Conservation (phyloP, 495 filamentous ascomycete species). For the Mycothermus thermophilus region DNA sequence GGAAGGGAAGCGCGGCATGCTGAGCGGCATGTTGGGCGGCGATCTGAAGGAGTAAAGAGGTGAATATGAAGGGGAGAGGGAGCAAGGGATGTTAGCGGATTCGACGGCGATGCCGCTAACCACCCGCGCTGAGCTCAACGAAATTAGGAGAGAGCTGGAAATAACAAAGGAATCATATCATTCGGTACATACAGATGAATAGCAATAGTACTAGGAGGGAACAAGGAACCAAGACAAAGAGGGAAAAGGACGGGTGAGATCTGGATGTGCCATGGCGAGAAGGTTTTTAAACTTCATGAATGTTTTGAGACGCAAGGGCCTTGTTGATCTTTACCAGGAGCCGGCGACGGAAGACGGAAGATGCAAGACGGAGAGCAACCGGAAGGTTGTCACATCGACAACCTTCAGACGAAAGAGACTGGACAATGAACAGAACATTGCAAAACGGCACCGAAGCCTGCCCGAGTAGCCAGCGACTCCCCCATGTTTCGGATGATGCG, state of each 20-base stretch:
- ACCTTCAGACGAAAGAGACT: slow-evolving; percentile 5
- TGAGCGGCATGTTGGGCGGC: slow-evolving; percentile 14
- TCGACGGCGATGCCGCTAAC: slow-evolving; percentile 5
- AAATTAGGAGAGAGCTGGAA: neutral
- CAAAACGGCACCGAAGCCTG: slow-evolving; percentile 17
- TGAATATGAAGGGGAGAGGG: too few species aligned
- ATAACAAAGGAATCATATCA: too few species aligned
- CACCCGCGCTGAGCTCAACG: slow-evolving; percentile 5
- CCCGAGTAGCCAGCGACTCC: slow-evolving; percentile 8
- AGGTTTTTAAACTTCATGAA: slow-evolving; percentile 12
- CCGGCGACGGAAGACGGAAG: neutral
- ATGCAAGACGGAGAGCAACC: slow-evolving; percentile 12
- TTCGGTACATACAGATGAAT: neutral
- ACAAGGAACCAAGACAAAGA: slow-evolving; percentile 5
- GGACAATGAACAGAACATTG: slow-evolving; percentile 5
- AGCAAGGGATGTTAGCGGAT: slow-evolving; percentile 6
- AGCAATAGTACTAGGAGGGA: neutral
- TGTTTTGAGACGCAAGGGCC: too few species aligned
- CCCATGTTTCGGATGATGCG: slow-evolving; percentile 14
- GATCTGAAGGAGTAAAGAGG: too few species aligned
- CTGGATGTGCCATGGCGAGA: too few species aligned
- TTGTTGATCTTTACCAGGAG: too few species aligned
- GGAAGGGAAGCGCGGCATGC: slow-evolving; percentile 17
- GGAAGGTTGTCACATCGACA: slow-evolving; percentile 17
- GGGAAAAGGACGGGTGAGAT: neutral